phyloP scores from a whole-genome alignment of 495 filamentous ascomycete genomes.

The Tuber calosporum region DNA sequence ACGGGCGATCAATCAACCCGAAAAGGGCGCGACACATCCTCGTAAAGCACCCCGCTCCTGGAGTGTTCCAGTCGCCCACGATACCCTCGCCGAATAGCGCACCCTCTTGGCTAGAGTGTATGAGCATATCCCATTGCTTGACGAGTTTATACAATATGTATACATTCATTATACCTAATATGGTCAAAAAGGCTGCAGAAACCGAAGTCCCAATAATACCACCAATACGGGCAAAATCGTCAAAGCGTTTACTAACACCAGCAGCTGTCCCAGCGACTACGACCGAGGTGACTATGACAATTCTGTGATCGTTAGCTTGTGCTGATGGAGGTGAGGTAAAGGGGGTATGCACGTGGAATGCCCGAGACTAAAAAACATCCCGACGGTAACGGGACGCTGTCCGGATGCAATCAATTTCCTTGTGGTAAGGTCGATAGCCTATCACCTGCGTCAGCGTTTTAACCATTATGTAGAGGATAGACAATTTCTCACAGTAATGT shows the following conservation, averaged over 20 bases:
- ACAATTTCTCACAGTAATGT: constrained; percentile 59
- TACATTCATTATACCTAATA: constrained; percentile 74
- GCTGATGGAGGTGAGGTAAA: background rate
- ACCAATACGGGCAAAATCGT: constrained; percentile 70
- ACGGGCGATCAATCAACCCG: constrained; percentile 76
- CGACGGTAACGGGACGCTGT: constrained; percentile 81
- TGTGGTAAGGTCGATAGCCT: constrained; percentile 94
- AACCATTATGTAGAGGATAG: background rate
- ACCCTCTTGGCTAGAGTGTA: constrained; percentile 41
- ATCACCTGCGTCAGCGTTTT: background rate
- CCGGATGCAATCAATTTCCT: constrained; percentile 80
- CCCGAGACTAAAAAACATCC: constrained; percentile 89
- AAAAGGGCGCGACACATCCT: constrained; percentile 68
- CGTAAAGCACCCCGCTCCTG: constrained; percentile 65
- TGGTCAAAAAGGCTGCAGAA: constrained; percentile 69
- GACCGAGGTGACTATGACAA: constrained; percentile 84
- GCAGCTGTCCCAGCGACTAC: constrained; percentile 84
- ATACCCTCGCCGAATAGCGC: constrained; percentile 21
- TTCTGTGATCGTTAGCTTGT: constrained; percentile 43
- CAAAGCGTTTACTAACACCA: constrained; percentile 70
- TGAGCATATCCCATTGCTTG: constrained; percentile 55
- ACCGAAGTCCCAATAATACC: constrained; percentile 81
- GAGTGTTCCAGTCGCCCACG: constrained; percentile 45
- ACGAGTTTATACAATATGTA: constrained; percentile 77
- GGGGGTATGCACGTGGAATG: constrained; percentile 62